Base-by-base conservation (phyloP, 305 asterid genomes). In the Fraxinus paxiana region DNA sequence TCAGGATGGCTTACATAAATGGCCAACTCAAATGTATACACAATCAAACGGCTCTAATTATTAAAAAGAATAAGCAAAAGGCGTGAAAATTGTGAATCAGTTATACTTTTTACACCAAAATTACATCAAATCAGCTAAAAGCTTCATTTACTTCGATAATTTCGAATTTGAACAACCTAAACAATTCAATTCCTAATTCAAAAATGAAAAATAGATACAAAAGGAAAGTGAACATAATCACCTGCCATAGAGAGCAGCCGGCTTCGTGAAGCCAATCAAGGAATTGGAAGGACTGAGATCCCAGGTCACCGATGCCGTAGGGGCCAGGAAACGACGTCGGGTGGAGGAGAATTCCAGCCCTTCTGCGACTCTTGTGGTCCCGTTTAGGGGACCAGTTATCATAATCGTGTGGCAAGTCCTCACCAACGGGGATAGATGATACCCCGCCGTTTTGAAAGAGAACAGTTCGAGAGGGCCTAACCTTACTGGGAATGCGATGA, bases 171-270 rank as follows among this genome's bases (percentile, higher is more conserved):
- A 63, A 63, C 33, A 24, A 5, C 72, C n/a, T 8, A 63, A 63
- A 22, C 7, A 63, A 24, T 24, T 26, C 31, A 24, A 24, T 63
- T 63, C 15, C 6, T 63, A 63, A 63, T 15, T 63, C 24, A 9
- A 10, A 74, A 34, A 34, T 24, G 76, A 77, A 18, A 3, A 81
- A 20, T 78, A 76, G 48, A 35, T 78, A 75, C 6, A n/a, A 2
- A 67, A n/a, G 1, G 72, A 34, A 10, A 74, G 63, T 6, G 20
- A 74, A 20, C 10, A 10, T 17, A 17, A 77, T 34, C 8, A 92
- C 99, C 97, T 96, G 99, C 99, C 99, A 94, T 83, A 96, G 90
- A 41, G 98, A 91, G 91, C 99, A 96, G 74, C 99, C 99, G n/a
- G 99, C 88, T 43, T 79, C 87, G 72, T 92, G 91, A 85, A 96